Percentiles rank a stretch among this genome's conserved stretches.
These are phyloP conservation scores for Buxus sempervirens DNA, from an alignment of 164 flowering plant species.

Conservation along the genomic window DNA sequence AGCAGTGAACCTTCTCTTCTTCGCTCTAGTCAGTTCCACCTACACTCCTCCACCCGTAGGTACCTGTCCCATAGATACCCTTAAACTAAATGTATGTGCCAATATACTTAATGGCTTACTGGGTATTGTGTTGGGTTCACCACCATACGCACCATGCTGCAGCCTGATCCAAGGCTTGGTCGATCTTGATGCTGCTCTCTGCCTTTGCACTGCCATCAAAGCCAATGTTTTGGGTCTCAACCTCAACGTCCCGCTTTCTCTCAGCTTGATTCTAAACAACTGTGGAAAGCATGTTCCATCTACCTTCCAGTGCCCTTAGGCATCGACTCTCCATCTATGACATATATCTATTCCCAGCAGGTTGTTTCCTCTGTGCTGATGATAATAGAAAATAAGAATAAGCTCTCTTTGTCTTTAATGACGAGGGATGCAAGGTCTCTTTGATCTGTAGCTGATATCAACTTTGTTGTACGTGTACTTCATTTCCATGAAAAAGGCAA, in stretches of 20 bases:
- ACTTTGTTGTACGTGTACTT: too few species aligned
- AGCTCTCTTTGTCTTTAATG: too few species aligned
- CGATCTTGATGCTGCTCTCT: conserved; percentile 7
- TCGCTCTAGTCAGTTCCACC: too few species aligned
- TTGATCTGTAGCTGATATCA: too few species aligned
- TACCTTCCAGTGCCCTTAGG: conserved; percentile 1
- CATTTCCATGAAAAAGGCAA: too few species aligned
- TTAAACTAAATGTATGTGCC: conserved; percentile 14
- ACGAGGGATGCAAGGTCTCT: too few species aligned
- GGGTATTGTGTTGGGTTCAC: neutral
- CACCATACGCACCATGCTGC: conserved; percentile 12
- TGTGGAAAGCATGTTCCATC: conserved; percentile 11
- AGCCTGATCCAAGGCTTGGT: conserved; percentile 6
- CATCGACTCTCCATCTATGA: too few species aligned
- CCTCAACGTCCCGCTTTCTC: neutral
- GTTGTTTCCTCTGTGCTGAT: too few species aligned
- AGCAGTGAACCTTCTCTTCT: too few species aligned
- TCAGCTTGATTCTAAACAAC: conserved; percentile 4
- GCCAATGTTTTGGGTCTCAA: conserved; percentile 9
- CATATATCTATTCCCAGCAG: too few species aligned
- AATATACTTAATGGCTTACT: conserved; percentile 5
- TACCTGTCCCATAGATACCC: conserved; percentile 11
- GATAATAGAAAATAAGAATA: too few species aligned
- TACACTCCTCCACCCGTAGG: neutral
- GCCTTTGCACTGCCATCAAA: conserved; percentile 16